Evolutionary conservation across 441 rosid genomes (phyloP).

Genomic region (Pelargonium australe): DNA sequence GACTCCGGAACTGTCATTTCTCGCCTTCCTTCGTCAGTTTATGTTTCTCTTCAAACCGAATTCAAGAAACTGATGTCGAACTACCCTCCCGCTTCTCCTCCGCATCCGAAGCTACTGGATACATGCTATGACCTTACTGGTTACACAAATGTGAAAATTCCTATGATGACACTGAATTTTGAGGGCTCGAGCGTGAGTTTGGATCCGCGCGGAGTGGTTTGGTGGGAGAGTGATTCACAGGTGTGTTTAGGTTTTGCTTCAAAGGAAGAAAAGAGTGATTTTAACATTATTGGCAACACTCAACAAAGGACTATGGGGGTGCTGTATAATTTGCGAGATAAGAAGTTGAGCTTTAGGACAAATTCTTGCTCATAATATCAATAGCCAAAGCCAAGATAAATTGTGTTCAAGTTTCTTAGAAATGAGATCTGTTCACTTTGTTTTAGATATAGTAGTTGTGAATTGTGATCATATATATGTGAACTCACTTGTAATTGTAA

Average conservation of each 20-base stretch:
- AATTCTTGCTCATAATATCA: not conserved
- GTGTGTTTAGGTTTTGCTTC: not conserved
- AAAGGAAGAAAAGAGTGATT: not conserved
- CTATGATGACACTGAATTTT: conserved; percentile 26
- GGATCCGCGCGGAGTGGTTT: conserved; percentile 20
- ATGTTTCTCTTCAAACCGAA: conserved; percentile 15
- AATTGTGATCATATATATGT: too few relatives aligned
- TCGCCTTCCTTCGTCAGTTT: conserved; percentile 22
- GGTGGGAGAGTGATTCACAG: conserved; percentile 4
- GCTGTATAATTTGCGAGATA: not conserved
- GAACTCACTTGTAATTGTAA: too few relatives aligned
- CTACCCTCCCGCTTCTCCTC: conserved; percentile 13
- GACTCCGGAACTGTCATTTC: conserved; percentile 32
- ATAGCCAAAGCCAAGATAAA: too few relatives aligned
- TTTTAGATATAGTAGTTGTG: too few relatives aligned
- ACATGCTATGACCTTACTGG: conserved; percentile 29
- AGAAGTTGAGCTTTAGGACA: not conserved
- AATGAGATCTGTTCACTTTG: too few relatives aligned
- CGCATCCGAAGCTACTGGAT: not conserved
- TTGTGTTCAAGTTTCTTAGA: too few relatives aligned
- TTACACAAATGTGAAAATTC: conserved; percentile 2
- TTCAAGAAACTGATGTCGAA: conserved; percentile 23
- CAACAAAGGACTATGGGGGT: not conserved
- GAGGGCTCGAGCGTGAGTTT: conserved; percentile 17
- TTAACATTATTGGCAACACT: not conserved